A percentile compares a stretch with the other conserved stretches of the same genome.
Evolutionary conservation across 345 rosid genomes (phyloP).

Genomic region (Citrus mangshanensis): DNA sequence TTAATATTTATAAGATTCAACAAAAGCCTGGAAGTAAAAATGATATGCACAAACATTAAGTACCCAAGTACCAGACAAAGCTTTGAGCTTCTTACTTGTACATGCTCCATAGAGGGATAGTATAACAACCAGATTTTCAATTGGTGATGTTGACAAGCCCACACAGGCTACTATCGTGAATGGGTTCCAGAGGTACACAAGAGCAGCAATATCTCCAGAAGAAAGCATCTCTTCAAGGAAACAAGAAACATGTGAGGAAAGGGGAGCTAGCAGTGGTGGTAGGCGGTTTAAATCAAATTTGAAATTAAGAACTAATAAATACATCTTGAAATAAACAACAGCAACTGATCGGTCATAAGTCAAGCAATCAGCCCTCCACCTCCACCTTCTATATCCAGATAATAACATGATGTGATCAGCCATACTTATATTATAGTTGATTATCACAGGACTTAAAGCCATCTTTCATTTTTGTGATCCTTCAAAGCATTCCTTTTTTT

Average conservation of each 20-base stretch:
- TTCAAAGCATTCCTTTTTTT: neutral
- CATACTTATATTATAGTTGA: neutral
- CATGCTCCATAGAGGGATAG: conserved; percentile 75
- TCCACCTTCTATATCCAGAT: neutral
- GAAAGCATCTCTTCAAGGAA: conserved; percentile 46
- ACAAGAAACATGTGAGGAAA: neutral
- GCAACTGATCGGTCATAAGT: neutral
- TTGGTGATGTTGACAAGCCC: conserved; percentile 83
- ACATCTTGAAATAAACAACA: neutral
- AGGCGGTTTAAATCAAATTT: neutral
- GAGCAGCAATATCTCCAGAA: conserved; percentile 82
- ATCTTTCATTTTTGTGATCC: neutral
- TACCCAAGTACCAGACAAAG: conserved; percentile 4
- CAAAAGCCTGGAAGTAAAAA: neutral
- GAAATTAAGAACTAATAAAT: neutral
- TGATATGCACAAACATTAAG: conserved; percentile 1
- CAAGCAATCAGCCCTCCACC: neutral
- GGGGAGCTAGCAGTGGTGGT: neutral
- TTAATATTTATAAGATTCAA: neutral
- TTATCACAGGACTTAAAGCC: neutral
- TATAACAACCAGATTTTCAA: conserved; percentile 71
- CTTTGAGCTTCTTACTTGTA: conserved; percentile 47
- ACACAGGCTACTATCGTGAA: conserved; percentile 79
- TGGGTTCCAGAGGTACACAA: conserved; percentile 88
- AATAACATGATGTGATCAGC: neutral